Percentiles rank a stretch among this genome's conserved stretches.
Conservation (phyloP, 2,329 filamentous ascomycete species). For the Drechslerella stenobrocha region DNA sequence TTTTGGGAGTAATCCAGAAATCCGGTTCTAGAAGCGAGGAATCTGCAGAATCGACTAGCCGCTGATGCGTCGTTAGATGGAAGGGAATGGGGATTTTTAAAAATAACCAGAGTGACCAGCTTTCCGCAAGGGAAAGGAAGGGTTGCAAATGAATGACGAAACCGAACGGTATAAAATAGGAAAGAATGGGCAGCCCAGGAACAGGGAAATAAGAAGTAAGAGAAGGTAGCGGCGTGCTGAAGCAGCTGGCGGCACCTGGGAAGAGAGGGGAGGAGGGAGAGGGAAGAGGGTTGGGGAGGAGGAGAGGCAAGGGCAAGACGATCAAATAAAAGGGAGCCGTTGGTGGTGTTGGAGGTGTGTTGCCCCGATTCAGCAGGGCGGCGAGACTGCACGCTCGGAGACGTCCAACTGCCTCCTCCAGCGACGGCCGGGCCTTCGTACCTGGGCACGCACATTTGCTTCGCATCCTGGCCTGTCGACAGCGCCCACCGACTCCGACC, state of each 20-base stretch:
- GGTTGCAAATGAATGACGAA: conserved; percentile 36
- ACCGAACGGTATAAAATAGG: conserved; percentile 17
- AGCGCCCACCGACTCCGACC: too few relatives aligned
- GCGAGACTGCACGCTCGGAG: not conserved
- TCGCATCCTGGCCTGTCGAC: too few relatives aligned
- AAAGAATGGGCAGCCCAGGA: not conserved
- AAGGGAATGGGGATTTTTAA: conserved; percentile 15
- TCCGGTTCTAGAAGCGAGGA: conserved; percentile 48
- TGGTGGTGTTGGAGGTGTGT: conserved; percentile 20
- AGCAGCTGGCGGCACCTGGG: conserved; percentile 24
- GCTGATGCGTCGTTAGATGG: conserved; percentile 36
- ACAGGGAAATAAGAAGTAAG: conserved; percentile 19
- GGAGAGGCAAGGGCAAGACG: conserved; percentile 14
- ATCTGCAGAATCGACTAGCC: conserved; percentile 32
- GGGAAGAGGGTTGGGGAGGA: conserved; percentile 14
- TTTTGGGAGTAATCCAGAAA: conserved; percentile 44
- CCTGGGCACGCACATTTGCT: too few relatives aligned
- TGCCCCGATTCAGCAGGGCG: not conserved
- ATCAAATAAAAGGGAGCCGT: conserved; percentile 42
- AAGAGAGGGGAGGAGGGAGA: conserved; percentile 15
- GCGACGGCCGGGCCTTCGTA: too few relatives aligned
- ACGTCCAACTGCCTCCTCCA: not conserved
- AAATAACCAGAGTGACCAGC: conserved; percentile 31
- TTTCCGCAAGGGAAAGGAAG: conserved; percentile 48
- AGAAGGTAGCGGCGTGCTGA: conserved; percentile 33